Base-by-base conservation (phyloP, 371 early-diverging fungal genomes). In the Apophysomyces trapeziformis region DNA sequence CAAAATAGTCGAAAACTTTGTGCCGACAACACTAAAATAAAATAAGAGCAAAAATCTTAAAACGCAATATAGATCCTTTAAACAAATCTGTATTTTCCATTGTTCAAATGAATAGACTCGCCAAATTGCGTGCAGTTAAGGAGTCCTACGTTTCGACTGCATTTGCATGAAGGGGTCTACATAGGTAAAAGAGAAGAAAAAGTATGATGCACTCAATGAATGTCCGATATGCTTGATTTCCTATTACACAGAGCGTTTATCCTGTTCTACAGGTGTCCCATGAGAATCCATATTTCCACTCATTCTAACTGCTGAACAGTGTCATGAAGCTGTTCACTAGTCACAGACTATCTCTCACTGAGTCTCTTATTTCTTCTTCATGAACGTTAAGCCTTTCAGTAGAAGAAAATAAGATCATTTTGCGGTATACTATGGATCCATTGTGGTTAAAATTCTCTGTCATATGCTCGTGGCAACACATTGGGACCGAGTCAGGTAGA, bases 381-480 rank as follows among this genome's bases (percentile, higher is more conserved):
- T 1, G 2, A 2, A 26, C 32, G 32, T 26, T 26, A 26, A 26
- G 32, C 32, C 32, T 26, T 26, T 2, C 32, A 26, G 1, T 26
- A 26, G 32, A 26, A 26, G 32, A 3, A 26, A 1, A 26, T 0
- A 26, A 26, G 3, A 2, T 26, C 1, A 26, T 26, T 26, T 26
- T 26, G 3, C 32, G 32, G 32, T 26, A 26, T 26, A 26, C 32
- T 26, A 26, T 26, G 32, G 32, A 26, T 26, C 32, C 32, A 26
- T 26, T 26, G 32, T 26, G 32, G 32, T 26, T 26, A 26, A 26
- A 26, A 26, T 3, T 32, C 9, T 18, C 21, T 50, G 54, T 50
- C 54, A 50, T 50, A 50, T 50, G 54, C 54, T 50, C 54, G 21
- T 50, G 54, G 54, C 54, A 50, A 50, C 21, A 50, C 21, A 16